Conservation (phyloP, 768 basidiomycete genomes). For the Hericium alpestre region DNA sequence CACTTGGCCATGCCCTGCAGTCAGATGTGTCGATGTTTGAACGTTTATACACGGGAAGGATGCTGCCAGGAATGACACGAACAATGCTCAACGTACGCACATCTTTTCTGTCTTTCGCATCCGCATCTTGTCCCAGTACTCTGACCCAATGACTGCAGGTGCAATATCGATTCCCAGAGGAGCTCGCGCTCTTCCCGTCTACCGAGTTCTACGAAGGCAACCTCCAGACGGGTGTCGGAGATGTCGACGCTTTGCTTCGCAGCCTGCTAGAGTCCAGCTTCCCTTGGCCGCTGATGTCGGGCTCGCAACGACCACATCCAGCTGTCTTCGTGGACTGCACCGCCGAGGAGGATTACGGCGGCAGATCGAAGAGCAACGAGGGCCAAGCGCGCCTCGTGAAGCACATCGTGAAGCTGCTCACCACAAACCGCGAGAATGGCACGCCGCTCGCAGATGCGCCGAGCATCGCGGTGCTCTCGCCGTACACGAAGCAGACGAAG, state of each 20-base stretch:
- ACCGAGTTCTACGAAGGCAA: slow-evolving; percentile 50
- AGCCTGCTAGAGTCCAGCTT: slow-evolving; percentile 33
- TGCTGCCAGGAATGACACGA: slow-evolving; percentile 29
- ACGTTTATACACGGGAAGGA: slow-evolving; percentile 37
- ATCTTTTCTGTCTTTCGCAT: background rate
- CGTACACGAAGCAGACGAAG: slow-evolving; percentile 47
- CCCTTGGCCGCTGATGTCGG: slow-evolving; percentile 43
- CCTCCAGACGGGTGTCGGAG: slow-evolving; percentile 34
- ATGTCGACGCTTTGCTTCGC: slow-evolving; percentile 16
- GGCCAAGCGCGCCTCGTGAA: slow-evolving; percentile 46
- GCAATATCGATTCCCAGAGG: slow-evolving; percentile 54
- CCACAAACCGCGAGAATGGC: slow-evolving; percentile 7
- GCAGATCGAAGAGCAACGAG: slow-evolving; percentile 49
- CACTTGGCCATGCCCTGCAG: slow-evolving; percentile 45
- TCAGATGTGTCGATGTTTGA: slow-evolving; percentile 56
- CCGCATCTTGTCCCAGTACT: background rate
- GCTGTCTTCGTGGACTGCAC: slow-evolving; percentile 50
- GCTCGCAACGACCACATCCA: slow-evolving; percentile 27
- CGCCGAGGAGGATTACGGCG: slow-evolving; percentile 46
- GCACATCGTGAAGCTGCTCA: slow-evolving; percentile 36
- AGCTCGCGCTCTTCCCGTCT: slow-evolving; percentile 52
- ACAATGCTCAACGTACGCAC: slow-evolving; percentile 49
- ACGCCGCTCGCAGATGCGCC: background rate
- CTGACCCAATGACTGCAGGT: slow-evolving; percentile 25
- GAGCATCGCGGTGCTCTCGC: slow-evolving; percentile 43